These are phyloP conservation scores for Umbelopsis vinacea DNA, from an alignment of 192 early-diverging fungal genomes.

Conservation along the genomic window DNA sequence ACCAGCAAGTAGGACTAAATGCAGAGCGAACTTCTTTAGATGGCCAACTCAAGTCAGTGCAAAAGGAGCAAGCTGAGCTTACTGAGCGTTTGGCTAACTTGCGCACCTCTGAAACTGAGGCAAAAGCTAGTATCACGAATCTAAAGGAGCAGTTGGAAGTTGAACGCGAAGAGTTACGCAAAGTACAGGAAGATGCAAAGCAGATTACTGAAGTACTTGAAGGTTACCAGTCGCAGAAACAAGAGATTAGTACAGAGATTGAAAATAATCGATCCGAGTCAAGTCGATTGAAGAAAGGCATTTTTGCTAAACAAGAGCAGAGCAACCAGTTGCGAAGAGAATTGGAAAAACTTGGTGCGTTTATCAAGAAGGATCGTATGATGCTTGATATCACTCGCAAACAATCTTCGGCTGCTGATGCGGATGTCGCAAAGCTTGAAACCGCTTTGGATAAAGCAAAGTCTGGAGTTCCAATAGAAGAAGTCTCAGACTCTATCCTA, in stretches of 20 bases:
- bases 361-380: constrained; percentile 63
- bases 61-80: neutral
- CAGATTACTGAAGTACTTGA: neutral
- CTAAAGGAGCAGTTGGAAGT: constrained; percentile 1
- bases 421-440: constrained; percentile 40
- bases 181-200: constrained; percentile 1
- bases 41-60: neutral
- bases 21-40: neutral
- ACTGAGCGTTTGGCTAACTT: neutral
- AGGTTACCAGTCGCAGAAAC: neutral
- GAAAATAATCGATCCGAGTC: constrained; percentile 50
- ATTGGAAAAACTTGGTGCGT: constrained; percentile 57
- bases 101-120: neutral
- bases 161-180: neutral
- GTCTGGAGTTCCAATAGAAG: constrained; percentile 47
- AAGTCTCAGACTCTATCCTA: constrained; percentile 29
- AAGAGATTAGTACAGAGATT: neutral
- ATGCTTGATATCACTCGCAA: constrained; percentile 68
- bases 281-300: constrained; percentile 47
- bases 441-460: constrained; percentile 57
- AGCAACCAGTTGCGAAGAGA: constrained; percentile 50
- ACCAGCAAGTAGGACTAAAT: neutral
- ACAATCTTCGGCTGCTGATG: constrained; percentile 59
- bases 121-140: neutral
- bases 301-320: constrained; percentile 61